Base-by-base conservation (phyloP, 1,284 basidiomycete genomes). In the Limonomyces culmigenus region DNA sequence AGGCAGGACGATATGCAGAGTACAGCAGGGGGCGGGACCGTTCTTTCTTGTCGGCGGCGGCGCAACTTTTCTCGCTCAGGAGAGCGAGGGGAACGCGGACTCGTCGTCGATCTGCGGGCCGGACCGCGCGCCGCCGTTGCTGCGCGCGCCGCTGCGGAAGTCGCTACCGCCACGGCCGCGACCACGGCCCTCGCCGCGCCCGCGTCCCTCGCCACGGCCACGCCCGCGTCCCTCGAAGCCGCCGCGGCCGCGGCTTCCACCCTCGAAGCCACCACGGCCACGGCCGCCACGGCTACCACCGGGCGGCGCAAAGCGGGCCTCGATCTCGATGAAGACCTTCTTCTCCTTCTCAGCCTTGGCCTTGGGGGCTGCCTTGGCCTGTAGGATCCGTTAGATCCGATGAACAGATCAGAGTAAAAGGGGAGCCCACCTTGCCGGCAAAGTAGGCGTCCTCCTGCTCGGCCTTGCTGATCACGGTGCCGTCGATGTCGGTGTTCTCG, bases 81-180 rank as follows among this genome's bases (percentile, higher is more conserved):
- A 65, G 45, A 88, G 67, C 44, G 84, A 81, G 36, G 86, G 85
- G 74, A 89, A 91, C 39, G 81, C 84, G 21, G 60, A 63, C 56
- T 83, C 66, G 57, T 91, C 85, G 49, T 73, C 71, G 45, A 84
- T 74, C 77, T 66, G 58, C 83, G 60, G 38, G 50, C 43, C 37
- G 56, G 44, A 35, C 53, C 41, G 23, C 38, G 43, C 36, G 16
- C 49, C 47, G 44, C 50, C 58, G 40, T 49, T 55, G 38, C 47
- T 17, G 19, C 47, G 44, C n/a, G n/a, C 19, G 41, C 32, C 32
- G 33, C 29, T 19, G 20, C 43, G 19, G 41, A 44, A 25, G 35
- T 58, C 59, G n/a, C n/a, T n/a, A n/a, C 23, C 23, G 38, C 66
- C 59, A 36, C 61, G 48, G 20, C 47, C 46, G 29, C 46, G 39